Conservation (phyloP, 768 basidiomycete species). For the Leccinum incarnatum region DNA sequence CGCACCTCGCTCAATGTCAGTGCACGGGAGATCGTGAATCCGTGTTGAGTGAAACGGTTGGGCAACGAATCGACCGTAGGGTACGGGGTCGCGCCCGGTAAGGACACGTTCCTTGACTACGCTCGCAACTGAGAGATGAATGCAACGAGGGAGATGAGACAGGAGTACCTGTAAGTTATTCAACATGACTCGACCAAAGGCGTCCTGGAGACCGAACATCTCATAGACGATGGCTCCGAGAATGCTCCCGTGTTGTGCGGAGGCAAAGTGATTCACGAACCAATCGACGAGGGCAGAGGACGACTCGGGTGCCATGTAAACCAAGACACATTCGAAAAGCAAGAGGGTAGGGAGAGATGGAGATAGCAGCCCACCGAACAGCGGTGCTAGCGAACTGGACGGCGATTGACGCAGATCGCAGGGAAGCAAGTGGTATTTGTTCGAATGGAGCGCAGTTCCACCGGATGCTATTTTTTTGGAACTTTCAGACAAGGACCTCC, state of each 20-base stretch:
- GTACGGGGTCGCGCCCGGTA: constrained; percentile 72
- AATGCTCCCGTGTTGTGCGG: constrained; percentile 5
- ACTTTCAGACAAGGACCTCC: background rate
- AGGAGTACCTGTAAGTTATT: constrained; percentile 70
- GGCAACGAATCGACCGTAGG: constrained; percentile 50
- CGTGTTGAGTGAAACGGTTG: constrained; percentile 53
- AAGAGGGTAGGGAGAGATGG: constrained; percentile 70
- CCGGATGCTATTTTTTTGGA: constrained; percentile 9
- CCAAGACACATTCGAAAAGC: constrained; percentile 91
- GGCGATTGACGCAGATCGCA: constrained; percentile 71
- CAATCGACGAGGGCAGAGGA: constrained; percentile 64
- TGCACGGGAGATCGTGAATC: constrained; percentile 43
- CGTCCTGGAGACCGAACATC: constrained; percentile 85
- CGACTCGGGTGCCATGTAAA: constrained; percentile 68
- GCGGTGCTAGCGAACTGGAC: constrained; percentile 41
- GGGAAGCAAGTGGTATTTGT: constrained; percentile 56
- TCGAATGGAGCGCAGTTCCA: constrained; percentile 37
- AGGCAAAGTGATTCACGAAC: constrained; percentile 61
- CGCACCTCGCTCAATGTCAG: constrained; percentile 42
- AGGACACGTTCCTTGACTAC: constrained; percentile 67
- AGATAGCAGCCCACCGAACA: constrained; percentile 46
- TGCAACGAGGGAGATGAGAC: constrained; percentile 2
- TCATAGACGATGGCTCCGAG: constrained; percentile 73
- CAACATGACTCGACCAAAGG: constrained; percentile 92
- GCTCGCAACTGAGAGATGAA: background rate